Evolutionary conservation across 495 filamentous ascomycete genomes (phyloP), one percentile per base, ranked within the genome.

Genomic region (Aspergillus sclerotioniger): DNA sequence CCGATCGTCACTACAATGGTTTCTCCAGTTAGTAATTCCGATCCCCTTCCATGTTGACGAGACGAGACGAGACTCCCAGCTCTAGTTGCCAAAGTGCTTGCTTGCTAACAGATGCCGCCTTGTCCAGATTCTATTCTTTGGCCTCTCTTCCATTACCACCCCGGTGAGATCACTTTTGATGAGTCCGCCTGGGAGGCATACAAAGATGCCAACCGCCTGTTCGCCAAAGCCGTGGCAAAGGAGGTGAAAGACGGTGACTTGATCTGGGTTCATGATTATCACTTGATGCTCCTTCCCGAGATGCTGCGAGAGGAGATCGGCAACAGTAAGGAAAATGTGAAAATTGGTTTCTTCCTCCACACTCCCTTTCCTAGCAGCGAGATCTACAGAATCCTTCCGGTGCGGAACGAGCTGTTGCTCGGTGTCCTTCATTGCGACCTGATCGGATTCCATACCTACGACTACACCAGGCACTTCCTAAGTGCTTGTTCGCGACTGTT

Each of bases 181-280:
- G 94, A 98, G 72, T 86, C 85, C 35, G 87, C 91, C 6, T 98
- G 93, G 93, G 81, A 86, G 10, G 94, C 92, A 45, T 98, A 98
- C 78, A 83, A 83, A 54, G 89, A 96, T 65, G 92, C 92, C 15
- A 98, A 97, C 64, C 82, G 84, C 21, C 74, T 92, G 6, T 98
- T 98, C 64, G 94, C 93, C 19, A 86, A 90, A 69, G 82, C 85
- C 1, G 84, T 98, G 56, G 79, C 87, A 10, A 85, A 87, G 62
- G 87, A 92, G 69, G 88, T 96, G 1, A 78, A 90, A 68, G 92
- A 96, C 66, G 91, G 91, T 25, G 94, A 97, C 67, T 69, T 96
- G 57, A 86, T 98, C 63, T 98, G 93, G 93, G 90, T 98, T 0
- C 93, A 98, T 65, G 93, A 98, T 67, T 98, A 97, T 70, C 94